Base-by-base conservation (phyloP, 2,329 filamentous ascomycete genomes). In the Penicillium corylophilum region DNA sequence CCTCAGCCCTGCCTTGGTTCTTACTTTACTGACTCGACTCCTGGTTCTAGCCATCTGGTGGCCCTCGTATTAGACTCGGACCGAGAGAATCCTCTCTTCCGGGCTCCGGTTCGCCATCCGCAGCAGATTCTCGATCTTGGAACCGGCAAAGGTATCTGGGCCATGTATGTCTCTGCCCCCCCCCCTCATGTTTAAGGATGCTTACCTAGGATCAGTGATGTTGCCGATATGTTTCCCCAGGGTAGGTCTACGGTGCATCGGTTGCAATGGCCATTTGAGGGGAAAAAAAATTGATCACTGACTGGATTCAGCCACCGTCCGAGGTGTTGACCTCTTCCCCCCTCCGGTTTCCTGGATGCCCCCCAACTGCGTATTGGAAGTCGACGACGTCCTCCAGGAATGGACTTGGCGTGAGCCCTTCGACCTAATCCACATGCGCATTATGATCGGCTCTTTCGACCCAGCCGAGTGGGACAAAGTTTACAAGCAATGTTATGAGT, bases 281-380 rank as follows among this genome's bases (percentile, higher is more conserved):
- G n/a, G 31, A n/a, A 26, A 8, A 26, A 26, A 26, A 8, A 33
- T 10, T n/a, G 31, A 33, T 5, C 4, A 9, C 33, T 36, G 16
- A 36, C 16, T 20, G 9, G 15, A 31, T 12, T 5, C 24, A 56
- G 53, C 57, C 2, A 56, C 52, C 13, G 55, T 62, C 29, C 51
- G 59, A 5, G 59, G 59, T 1, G 61, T 67, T 16, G 65, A 67
- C 33, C 56, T 67, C 13, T 67, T 60, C 33, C 60, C 60, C 6
- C 58, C 60, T 2, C 60, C 56, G 0, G 54, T 56, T 9, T 52
- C 52, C 5, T 68, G 60, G 61, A 51, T 60, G 42, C 62, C 64
- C 16, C 64, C 65, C 6, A 68, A 68, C 47, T 65, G 60, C 31
- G 46, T 60, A n/a, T 57, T 68, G 16, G 64, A 66, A 33, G 60